phyloP scores from a whole-genome alignment of 192 early-diverging fungal genomes.

The Blastocladiella britannica region DNA sequence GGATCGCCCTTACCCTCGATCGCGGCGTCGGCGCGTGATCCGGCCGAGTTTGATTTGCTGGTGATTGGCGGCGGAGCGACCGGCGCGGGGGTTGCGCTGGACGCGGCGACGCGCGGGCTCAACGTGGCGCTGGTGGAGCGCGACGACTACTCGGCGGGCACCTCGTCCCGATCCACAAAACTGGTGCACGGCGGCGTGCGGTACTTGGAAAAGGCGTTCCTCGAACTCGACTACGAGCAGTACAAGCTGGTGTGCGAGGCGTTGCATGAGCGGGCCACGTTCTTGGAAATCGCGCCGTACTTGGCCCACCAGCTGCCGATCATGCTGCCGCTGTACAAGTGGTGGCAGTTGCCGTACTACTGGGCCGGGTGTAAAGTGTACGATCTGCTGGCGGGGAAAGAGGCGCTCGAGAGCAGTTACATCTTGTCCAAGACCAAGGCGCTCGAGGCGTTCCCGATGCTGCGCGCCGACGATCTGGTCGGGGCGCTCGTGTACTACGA shows the following conservation, averaged over 20 bases:
- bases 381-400: slow-evolving; percentile 66
- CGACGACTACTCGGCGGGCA: slow-evolving; percentile 84
- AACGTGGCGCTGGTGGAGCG: slow-evolving; percentile 85
- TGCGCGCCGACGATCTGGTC: slow-evolving; percentile 63
- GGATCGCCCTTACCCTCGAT: slow-evolving; percentile 14
- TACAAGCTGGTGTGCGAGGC: slow-evolving; percentile 90
- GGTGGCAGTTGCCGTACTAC: slow-evolving; percentile 95
- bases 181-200: slow-evolving; percentile 93
- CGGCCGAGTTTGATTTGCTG: slow-evolving; percentile 54
- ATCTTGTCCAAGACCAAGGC: slow-evolving; percentile 66
- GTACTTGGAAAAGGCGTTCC: slow-evolving; percentile 89
- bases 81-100: slow-evolving; percentile 71
- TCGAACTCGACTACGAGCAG: slow-evolving; percentile 86
- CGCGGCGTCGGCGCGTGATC: slow-evolving; percentile 5
- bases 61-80: slow-evolving; percentile 93
- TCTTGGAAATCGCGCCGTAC: slow-evolving; percentile 91
- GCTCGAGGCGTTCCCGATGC: slow-evolving; percentile 88
- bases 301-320: slow-evolving; percentile 81
- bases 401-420: slow-evolving; percentile 63
- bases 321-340: slow-evolving; percentile 83
- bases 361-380: slow-evolving; percentile 86
- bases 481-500: slow-evolving; percentile 96
- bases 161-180: slow-evolving; percentile 80
- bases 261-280: slow-evolving; percentile 79
- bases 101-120: slow-evolving; percentile 80